Evolutionary conservation across 1,284 basidiomycete species (phyloP), one percentile per base, ranked within the genome.

Genomic region (Hymenochaete sp.): DNA sequence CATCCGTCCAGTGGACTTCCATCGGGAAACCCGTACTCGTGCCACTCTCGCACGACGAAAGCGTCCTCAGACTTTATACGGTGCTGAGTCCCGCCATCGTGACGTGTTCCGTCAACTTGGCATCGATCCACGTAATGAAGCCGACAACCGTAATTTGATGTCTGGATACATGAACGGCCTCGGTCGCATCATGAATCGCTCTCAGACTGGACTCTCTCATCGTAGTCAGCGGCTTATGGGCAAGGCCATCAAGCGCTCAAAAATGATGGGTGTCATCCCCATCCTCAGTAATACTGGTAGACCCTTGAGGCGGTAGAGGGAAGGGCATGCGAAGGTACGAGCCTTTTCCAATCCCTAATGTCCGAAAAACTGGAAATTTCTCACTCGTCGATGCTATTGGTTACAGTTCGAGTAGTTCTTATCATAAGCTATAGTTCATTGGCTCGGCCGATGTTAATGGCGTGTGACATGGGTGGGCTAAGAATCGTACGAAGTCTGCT

Each of bases 231-330:
- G 91, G 36, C 71, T 72, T 52, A 58, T 97, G 3, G 87, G 81
- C 38, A 93, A 93, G 66, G 88, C 93, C 29, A 85, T 98, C 48
- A 78, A 89, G 47, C 73, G 95, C 46, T 89, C 95, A 44, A 88
- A 89, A 64, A 87, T 84, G 70, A 93, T 97, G 85, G 93, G 93
- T 38, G 61, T 93, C 49, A 77, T 97, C 51, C 85, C 89, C 3
- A 59, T 76, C 35, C 72, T 79, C 56, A 79, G 76, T 60, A 73
- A 46, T 19, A 11, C n/a, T 35, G 13, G 8, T 5, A 35, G n/a
- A n/a, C n/a, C n/a, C n/a, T n/a, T n/a, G n/a, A n/a, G n/a, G n/a
- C n/a, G n/a, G n/a, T n/a, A n/a, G n/a, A n/a, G n/a, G n/a, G n/a
- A n/a, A n/a, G n/a, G n/a, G n/a, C n/a, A n/a, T n/a, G n/a, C n/a